Evolutionary conservation across 2,329 filamentous ascomycete genomes (phyloP), one percentile per base, ranked within the genome.

Genomic region (Parastagonospora avenae): DNA sequence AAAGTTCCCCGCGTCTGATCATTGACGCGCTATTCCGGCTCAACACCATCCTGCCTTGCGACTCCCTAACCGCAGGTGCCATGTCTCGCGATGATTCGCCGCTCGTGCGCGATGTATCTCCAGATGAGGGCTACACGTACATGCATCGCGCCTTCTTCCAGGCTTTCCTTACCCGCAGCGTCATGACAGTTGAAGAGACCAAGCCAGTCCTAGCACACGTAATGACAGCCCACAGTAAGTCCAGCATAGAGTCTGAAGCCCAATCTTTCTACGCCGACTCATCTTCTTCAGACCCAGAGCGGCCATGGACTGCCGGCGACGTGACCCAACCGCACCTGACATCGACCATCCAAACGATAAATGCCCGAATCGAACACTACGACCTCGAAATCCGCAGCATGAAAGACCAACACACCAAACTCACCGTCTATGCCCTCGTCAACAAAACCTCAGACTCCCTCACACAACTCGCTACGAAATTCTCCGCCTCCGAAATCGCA

Each of bases 71-170:
- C 10, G 11, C 24, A 41, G 11, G 4, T n/a, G 14, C 15, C 14
- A 62, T 62, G 59, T 62, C 59, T 43, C 55, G 55, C 11, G 54
- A 49, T 12, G 50, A 52, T 4, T 55, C 60, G 1, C 55, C 62
- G 0, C 43, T 60, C 2, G 57, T 61, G 1, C 57, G 55, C 39
- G 44, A 55, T 6, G 53, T 39, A 12, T 40, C 48, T 15, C 55
- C 52, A 36, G 55, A 57, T 4, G 54, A 54, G 15, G 37, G 46
- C 19, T 70, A 70, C 42, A 61, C 58, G 11, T 54, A 95, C 69
- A 82, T 81, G 55, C 90, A 97, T 71, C 88, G 91, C 50, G 92
- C 93, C 8, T 96, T 99, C 68, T 80, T 97, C 0, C 94, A 99
- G 75, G 90, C 90, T 42, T 86, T 99, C 60, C 81, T 97, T 73